These are phyloP conservation scores for Daldinia childiae DNA, from an alignment of 495 filamentous ascomycete genomes.

Conservation along the genomic window DNA sequence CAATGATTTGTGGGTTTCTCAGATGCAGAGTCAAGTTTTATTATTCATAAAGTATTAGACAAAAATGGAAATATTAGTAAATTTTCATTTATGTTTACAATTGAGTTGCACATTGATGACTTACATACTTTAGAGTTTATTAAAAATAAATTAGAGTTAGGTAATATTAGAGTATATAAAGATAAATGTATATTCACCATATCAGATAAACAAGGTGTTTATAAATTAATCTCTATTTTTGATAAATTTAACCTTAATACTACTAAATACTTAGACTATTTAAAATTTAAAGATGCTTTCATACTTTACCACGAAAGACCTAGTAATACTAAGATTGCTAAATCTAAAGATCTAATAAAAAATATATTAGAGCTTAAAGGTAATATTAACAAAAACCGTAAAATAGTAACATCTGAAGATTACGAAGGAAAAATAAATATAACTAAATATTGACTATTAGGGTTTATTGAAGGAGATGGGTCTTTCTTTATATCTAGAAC, in stretches of 20 bases:
- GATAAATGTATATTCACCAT: slow-evolving; percentile 3
- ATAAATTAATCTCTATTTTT: slow-evolving; percentile 4
- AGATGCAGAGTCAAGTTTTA: slow-evolving; percentile 5
- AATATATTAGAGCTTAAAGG: slow-evolving; percentile 5
- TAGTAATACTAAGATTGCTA: too few species aligned
- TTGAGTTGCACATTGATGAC: slow-evolving; percentile 2
- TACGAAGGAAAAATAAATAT: slow-evolving; percentile 5
- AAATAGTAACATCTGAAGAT: slow-evolving; percentile 5
- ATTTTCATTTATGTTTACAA: slow-evolving; percentile 8
- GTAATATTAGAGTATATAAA: slow-evolving; percentile 3
- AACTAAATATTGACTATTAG: slow-evolving; percentile 4
- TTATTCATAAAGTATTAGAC: slow-evolving; percentile 4
- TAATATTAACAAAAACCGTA: slow-evolving; percentile 5
- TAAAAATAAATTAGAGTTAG: slow-evolving; percentile 2
- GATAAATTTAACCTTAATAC: slow-evolving; percentile 4
- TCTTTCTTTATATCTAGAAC: slow-evolving; percentile 5
- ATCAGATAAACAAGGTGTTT: slow-evolving; percentile 5
- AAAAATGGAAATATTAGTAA: slow-evolving; percentile 4
- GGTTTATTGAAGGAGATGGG: slow-evolving; percentile 3
- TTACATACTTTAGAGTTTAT: slow-evolving; percentile 2
- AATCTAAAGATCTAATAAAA: slow-evolving; percentile 5
- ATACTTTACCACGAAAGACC: too few species aligned
- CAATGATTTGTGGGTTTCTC: slow-evolving; percentile 1
- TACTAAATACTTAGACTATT: slow-evolving; percentile 4
- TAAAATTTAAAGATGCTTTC: too few species aligned